These are phyloP conservation scores for Diaporthe sp. DNA, from an alignment of 2,329 filamentous ascomycete species.

Conservation along the genomic window DNA sequence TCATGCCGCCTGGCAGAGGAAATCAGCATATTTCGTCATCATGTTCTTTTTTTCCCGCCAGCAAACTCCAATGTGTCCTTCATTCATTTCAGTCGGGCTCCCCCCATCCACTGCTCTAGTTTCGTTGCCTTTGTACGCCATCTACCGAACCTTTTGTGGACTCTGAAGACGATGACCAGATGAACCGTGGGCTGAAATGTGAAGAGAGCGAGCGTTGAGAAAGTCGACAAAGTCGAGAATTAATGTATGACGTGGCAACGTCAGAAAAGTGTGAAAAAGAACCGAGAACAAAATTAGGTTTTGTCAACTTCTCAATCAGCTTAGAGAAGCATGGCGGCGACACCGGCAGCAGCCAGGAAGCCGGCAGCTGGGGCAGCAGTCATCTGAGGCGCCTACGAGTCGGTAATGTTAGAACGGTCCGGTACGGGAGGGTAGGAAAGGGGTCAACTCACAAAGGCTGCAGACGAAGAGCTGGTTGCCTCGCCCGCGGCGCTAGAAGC, in stretches of 20 bases:
- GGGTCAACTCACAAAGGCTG: slow-evolving; percentile 47
- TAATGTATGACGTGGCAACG: slow-evolving; percentile 24
- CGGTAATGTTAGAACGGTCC: slow-evolving; percentile 36
- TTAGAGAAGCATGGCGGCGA: slow-evolving; percentile 66
- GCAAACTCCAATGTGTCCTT: slow-evolving; percentile 39
- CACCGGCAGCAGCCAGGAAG: slow-evolving; percentile 63
- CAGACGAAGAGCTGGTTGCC: slow-evolving; percentile 41
- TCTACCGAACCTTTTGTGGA: slow-evolving; percentile 14
- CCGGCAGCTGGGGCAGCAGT: slow-evolving; percentile 61
- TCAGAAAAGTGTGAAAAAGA: slow-evolving; percentile 15
- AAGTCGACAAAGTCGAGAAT: slow-evolving; percentile 35
- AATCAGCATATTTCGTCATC: slow-evolving; percentile 34
- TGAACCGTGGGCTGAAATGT: slow-evolving; percentile 31
- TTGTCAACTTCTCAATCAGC: slow-evolving; percentile 1
- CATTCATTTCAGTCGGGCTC: slow-evolving; percentile 11
- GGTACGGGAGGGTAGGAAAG: background rate
- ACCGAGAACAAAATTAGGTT: background rate
- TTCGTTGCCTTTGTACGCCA: slow-evolving; percentile 29
- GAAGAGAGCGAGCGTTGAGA: slow-evolving; percentile 29
- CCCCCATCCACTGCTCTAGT: slow-evolving; percentile 24
- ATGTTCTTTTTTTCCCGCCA: slow-evolving; percentile 32
- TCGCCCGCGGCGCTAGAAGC: slow-evolving; percentile 1
- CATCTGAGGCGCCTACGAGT: slow-evolving; percentile 53
- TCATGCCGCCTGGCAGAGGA: slow-evolving; percentile 33
- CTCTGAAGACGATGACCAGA: slow-evolving; percentile 25